phyloP scores from a whole-genome alignment of 768 basidiomycete genomes.

The Macrolepiota dolichaula region DNA sequence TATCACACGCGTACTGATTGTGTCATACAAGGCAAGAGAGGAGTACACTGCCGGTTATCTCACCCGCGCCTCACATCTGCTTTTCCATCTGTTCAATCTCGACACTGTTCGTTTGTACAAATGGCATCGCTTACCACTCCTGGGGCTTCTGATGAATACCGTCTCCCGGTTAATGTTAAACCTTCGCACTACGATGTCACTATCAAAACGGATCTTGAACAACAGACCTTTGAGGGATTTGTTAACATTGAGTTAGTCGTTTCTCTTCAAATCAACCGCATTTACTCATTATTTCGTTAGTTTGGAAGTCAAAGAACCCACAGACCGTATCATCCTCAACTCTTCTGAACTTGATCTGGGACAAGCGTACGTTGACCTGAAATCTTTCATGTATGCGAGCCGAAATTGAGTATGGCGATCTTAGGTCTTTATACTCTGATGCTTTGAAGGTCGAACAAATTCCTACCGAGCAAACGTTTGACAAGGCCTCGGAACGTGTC shows the following conservation, averaged over 20 bases:
- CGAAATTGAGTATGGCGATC: background rate
- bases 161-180: slow-evolving; percentile 64
- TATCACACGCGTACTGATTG: slow-evolving; percentile 8
- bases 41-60: slow-evolving; percentile 6
- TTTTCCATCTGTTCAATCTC: background rate
- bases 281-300: slow-evolving; percentile 28
- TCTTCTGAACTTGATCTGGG: slow-evolving; percentile 55
- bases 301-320: slow-evolving; percentile 60
- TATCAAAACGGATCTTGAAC: slow-evolving; percentile 78
- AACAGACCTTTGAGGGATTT: slow-evolving; percentile 72
- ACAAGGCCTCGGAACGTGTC: slow-evolving; percentile 63
- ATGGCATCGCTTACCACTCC: slow-evolving; percentile 25
- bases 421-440: slow-evolving; percentile 49
- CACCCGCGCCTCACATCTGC: background rate
- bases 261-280: background rate
- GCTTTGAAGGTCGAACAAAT: slow-evolving; percentile 45
- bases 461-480: slow-evolving; percentile 44
- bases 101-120: background rate
- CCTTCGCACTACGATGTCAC: slow-evolving; percentile 78
- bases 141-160: slow-evolving; percentile 36
- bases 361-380: slow-evolving; percentile 35
- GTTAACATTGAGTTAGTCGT: slow-evolving; percentile 62
- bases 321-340: slow-evolving; percentile 65
- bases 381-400: background rate
- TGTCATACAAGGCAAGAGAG: slow-evolving; percentile 5